Percentiles rank a stretch among this genome's conserved stretches.
phyloP scores from a whole-genome alignment of 2,329 filamentous ascomycete species.

The Beauveria caledonica region DNA sequence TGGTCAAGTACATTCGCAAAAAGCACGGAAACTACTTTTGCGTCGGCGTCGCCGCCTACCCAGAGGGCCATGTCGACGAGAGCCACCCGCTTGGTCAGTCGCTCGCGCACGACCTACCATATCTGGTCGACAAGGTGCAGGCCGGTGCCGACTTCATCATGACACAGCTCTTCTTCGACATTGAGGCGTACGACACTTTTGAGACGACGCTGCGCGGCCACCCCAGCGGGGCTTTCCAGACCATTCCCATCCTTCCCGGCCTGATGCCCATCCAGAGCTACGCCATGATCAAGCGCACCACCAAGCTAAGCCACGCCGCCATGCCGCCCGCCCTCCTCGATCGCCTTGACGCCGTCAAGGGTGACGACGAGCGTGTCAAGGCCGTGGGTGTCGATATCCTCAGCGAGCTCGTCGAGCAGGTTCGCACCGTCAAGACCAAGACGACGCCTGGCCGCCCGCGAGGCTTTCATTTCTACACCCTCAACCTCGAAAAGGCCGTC shows the following conservation, averaged over 20 bases:
- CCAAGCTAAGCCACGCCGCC: conserved; percentile 85
- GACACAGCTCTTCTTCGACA: conserved; percentile 95
- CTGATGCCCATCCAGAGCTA: conserved; percentile 98
- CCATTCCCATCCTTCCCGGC: conserved; percentile 84
- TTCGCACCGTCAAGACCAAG: conserved; percentile 56
- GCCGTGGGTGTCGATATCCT: conserved; percentile 73
- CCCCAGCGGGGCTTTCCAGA: conserved; percentile 75
- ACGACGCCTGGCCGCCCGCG: conserved; percentile 47
- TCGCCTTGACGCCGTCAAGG: conserved; percentile 63
- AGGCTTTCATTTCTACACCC: conserved; percentile 95
- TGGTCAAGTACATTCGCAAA: conserved; percentile 81
- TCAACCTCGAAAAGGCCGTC: conserved; percentile 94
- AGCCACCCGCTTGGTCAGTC: conserved; percentile 65
- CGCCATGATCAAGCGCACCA: conserved; percentile 87
- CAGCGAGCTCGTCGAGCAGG: conserved; percentile 70
- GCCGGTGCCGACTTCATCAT: conserved; percentile 97
- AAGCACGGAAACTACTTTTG: conserved; percentile 92
- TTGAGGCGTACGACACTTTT: conserved; percentile 72
- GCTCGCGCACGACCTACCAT: conserved; percentile 75
- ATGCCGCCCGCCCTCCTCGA: conserved; percentile 64
- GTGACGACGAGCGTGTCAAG: conserved; percentile 77
- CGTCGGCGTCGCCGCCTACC: conserved; percentile 88
- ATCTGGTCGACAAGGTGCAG: conserved; percentile 79
- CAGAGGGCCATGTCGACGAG: conserved; percentile 90
- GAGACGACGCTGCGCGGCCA: conserved; percentile 71